These are phyloP conservation scores for Neopestalotiopsis sp. DNA, from an alignment of 2,329 filamentous ascomycete genomes.

Conservation along the genomic window DNA sequence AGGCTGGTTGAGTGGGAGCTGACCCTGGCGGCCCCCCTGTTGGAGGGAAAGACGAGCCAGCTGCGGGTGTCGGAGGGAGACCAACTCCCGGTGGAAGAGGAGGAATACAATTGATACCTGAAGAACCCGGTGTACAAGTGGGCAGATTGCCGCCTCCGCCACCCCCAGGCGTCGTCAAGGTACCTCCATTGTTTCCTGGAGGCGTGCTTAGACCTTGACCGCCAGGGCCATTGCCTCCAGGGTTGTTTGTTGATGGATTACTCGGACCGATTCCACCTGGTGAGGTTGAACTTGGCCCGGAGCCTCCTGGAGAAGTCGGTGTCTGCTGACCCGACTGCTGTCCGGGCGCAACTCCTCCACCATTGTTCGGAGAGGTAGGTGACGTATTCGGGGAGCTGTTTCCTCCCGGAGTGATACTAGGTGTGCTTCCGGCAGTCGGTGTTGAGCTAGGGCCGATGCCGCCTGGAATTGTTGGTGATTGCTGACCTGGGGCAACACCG, in stretches of 20 bases:
- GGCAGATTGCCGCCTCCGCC: conserved; percentile 2
- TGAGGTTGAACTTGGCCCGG: background rate
- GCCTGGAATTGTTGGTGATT: conserved; percentile 3
- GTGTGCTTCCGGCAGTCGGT: conserved; percentile 6
- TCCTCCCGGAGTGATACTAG: conserved; percentile 15
- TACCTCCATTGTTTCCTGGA: conserved; percentile 4
- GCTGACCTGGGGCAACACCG: conserved; percentile 12
- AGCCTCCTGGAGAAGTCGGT: conserved; percentile 5
- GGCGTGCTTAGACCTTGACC: background rate
- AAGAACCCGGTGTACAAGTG: conserved; percentile 15
- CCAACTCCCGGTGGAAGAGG: conserved; percentile 1
- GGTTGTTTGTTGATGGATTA: background rate
- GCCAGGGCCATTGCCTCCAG: background rate
- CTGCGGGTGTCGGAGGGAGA: background rate
- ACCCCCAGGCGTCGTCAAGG: background rate
- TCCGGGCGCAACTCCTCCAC: conserved; percentile 2
- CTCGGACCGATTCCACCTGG: background rate
- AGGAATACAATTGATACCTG: conserved; percentile 14
- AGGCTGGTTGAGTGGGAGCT: background rate
- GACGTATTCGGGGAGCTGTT: background rate
- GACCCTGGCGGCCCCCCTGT: background rate
- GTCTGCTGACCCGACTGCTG: conserved; percentile 9
- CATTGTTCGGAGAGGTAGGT: conserved; percentile 14
- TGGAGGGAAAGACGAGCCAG: conserved; percentile 4
- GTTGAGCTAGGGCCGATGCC: background rate